Evolutionary conservation across 441 rosid species (phyloP).

Genomic region (Arabidopsis hybrid): DNA sequence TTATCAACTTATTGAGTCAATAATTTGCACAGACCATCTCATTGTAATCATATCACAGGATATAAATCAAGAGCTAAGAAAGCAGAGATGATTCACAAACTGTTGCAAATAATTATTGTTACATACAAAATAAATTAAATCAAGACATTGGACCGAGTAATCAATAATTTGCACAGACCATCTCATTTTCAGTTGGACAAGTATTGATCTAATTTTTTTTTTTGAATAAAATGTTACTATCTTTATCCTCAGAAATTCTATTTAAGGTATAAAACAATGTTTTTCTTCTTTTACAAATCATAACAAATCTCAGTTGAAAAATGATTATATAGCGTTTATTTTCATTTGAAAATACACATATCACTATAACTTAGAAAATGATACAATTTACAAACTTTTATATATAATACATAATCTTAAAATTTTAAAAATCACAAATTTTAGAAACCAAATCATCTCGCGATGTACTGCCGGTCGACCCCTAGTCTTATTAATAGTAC

Average conservation of each 20-base stretch:
- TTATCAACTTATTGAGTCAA: not conserved
- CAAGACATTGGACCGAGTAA: constrained; percentile 1
- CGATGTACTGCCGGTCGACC: too few relatives aligned
- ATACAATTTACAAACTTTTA: too few relatives aligned
- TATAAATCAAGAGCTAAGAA: not conserved
- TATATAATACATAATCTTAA: too few relatives aligned
- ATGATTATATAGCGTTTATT: not conserved
- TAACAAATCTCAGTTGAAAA: not conserved
- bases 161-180: constrained; percentile 5
- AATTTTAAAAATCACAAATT: too few relatives aligned
- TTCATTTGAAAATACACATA: not conserved
- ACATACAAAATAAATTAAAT: not conserved
- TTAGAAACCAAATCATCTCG: too few relatives aligned
- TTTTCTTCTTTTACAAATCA: not conserved
- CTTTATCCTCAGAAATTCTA: not conserved
- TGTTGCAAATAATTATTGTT: not conserved
- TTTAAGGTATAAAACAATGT: not conserved
- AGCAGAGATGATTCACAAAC: not conserved
- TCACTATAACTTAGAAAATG: too few relatives aligned
- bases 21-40: too few relatives aligned
- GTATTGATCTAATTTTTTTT: not conserved
- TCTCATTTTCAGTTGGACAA: constrained; percentile 3
- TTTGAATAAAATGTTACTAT: too few relatives aligned
- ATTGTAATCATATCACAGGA: not conserved
- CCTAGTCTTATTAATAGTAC: not conserved